Base-by-base conservation (phyloP, 2,329 filamentous ascomycete genomes). In the Zopfia rhizophila region DNA sequence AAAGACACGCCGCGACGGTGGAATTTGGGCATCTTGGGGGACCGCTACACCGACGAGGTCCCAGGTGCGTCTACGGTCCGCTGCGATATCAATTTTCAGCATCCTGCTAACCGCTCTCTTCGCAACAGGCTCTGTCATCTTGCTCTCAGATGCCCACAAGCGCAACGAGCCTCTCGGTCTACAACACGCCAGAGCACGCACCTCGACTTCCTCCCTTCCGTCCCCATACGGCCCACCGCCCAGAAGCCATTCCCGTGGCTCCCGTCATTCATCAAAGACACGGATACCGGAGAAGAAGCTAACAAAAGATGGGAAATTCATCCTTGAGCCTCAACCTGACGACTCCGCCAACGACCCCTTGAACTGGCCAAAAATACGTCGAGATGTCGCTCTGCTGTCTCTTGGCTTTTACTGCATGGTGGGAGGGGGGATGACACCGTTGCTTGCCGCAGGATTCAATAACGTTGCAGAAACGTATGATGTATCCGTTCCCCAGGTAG, bases 361-460 rank as follows among this genome's bases (percentile, higher is more conserved):
- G 45, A 97, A 97, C 68, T 97, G 93, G 93, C 86, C 89, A 0
- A 75, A 81, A 5, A 90, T 90, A 86, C 83, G 90, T 28, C 81
- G 93, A 69, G 91, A 97, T 69, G 71, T 80, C 17, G 90, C 93
- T 0, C 74, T 97, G 51, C 61, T 96, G 0, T 93, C 88, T 0
- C 78, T 97, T 3, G 93, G 93, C 1, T 87, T 96, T 62, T 96
- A 96, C 72, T 96, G 91, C 71, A 89, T 97, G 85, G 74, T 97
- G 13, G 93, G 93, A 43, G 93, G 93, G 28, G 93, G 93, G 30
- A 95, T 96, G 78, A 97, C 92, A 0, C 89, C 94, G 0, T 78
- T 97, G 21, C 80, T 97, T 13, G 92, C 93, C 0, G 93, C 94
- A 7, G 93, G 91, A 10, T 97, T 97, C 75, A 86, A 85, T 22